Base-by-base conservation (phyloP, 352 stramenopile genomes). In the Globisporangium carolinianum region DNA sequence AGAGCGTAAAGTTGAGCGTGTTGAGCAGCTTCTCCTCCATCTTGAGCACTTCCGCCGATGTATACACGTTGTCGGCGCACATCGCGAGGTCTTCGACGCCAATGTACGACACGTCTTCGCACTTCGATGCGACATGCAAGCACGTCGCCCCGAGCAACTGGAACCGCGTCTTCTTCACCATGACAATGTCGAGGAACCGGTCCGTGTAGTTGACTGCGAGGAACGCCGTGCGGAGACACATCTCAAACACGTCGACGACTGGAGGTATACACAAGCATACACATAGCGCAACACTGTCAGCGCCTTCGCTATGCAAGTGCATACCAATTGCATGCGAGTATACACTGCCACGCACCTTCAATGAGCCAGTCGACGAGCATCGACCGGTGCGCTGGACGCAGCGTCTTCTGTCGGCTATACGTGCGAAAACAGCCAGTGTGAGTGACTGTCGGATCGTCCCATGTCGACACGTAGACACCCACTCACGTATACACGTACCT, bases 311-410 rank as follows among this genome's bases (percentile, higher is more conserved):
- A 32, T 32, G 3, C 24, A 32, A 32, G 24, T 32, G 24, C 24
- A 32, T 32, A 32, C 24, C 24, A 32, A 32, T 32, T 32, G 3
- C 24, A 32, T 32, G 24, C 24, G 24, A 32, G 24, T 32, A 32
- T 32, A 32, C 24, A 32, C 24, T 32, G 24, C 24, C 24, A 43
- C n/a, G n/a, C 51, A 92, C 83, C 83, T 88, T 97, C 88, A 58
- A 97, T 92, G 12, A 97, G 70, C 88, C 88, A 97, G 65, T 97
- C 88, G 4, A 97, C 88, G 39, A 97, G 82, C 88, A 97, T 97
- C 12, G 83, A 93, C 24, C 88, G 83, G 49, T 97, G 86, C 1
- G 86, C 74, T 6, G 87, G 86, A 59, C 84, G 75, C 15, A 97
- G 63, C 3, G 80, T 91, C 51, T 91, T 91, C 60, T 93, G 82